These are phyloP conservation scores for Bromus sterilis DNA, from an alignment of 176 grass and related monocot genomes.

Conservation along the genomic window DNA sequence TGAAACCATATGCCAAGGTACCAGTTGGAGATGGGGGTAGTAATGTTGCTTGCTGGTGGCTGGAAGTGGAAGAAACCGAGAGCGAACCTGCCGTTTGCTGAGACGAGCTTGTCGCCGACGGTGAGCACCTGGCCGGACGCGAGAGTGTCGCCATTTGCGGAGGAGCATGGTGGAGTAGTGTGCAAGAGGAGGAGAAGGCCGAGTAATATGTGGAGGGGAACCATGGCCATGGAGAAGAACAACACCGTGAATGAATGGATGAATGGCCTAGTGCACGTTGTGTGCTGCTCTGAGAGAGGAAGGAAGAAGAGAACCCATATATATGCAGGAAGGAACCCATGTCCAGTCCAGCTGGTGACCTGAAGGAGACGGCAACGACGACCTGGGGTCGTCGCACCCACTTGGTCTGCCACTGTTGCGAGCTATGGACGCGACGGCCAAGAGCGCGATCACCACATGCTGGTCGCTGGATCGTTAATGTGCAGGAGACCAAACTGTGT, in stretches of 20 bases:
- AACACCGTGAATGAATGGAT: too few species aligned
- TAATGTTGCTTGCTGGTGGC: not conserved
- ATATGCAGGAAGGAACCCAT: too few species aligned
- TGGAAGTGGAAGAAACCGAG: conserved; percentile 39
- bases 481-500: not conserved
- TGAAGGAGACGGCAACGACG: not conserved
- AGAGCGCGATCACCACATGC: not conserved
- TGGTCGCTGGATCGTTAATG: not conserved
- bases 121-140: not conserved
- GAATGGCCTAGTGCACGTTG: too few species aligned
- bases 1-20: not conserved
- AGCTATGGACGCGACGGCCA: not conserved
- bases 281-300: not conserved
- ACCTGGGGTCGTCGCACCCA: not conserved
- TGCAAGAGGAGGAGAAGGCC: not conserved
- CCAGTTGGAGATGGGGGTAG: not conserved
- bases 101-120: conserved; percentile 36
- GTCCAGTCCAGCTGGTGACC: too few species aligned
- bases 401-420: not conserved
- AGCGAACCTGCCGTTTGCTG: conserved; percentile 27
- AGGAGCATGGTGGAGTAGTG: not conserved
- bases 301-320: too few species aligned
- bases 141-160: not conserved
- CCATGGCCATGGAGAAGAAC: not conserved
- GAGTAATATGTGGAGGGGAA: not conserved